Evolutionary conservation across 345 rosid genomes (phyloP), one percentile per base, ranked within the genome.

Genomic region (Populus deltoides): DNA sequence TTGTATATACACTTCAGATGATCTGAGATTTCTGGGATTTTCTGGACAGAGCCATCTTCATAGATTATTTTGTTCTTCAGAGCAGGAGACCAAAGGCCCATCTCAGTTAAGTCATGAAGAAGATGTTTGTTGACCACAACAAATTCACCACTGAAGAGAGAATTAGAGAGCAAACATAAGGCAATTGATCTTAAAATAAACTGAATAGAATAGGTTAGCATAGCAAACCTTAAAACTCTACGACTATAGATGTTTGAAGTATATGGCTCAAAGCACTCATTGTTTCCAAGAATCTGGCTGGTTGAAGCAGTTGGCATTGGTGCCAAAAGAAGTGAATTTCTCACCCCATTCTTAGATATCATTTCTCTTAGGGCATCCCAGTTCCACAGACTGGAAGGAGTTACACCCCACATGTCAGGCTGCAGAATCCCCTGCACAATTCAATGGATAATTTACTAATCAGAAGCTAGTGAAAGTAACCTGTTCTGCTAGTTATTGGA

Each of bases 241-340:
- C 98, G 97, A 71, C 92, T 93, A 67, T 93, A 93, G 33, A 92
- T 93, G 83, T 93, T 92, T 68, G 98, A 93, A 43, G 98, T 93
- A 81, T 92, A 94, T 22, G 98, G 98, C 86, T 92, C 97, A 81
- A 94, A 94, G 85, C 98, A 94, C 80, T 94, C 98, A 75, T 92
- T 94, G 75, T 94, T 94, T 78, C 98, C 98, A 74, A 94, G 98
- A 85, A 94, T 94, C 85, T 94, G 98, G 81, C 98, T 94, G 63
- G 98, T 94, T 43, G 98, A 94, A 77, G 97, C 98, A 79, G 98
- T 94, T 1, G 98, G 98, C 98, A 94, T 94, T 55, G 98, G 98
- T 41, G 98, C 94, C 41, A 92, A 83, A 29, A 94, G 90, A 75
- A 94, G 98, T 9, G 97, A 94, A 71, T 94, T 94, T 84, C 97